Percentiles rank a stretch among this genome's conserved stretches.
phyloP scores from a whole-genome alignment of 768 basidiomycete genomes.

The Krasilnikovozyma curviuscula region DNA sequence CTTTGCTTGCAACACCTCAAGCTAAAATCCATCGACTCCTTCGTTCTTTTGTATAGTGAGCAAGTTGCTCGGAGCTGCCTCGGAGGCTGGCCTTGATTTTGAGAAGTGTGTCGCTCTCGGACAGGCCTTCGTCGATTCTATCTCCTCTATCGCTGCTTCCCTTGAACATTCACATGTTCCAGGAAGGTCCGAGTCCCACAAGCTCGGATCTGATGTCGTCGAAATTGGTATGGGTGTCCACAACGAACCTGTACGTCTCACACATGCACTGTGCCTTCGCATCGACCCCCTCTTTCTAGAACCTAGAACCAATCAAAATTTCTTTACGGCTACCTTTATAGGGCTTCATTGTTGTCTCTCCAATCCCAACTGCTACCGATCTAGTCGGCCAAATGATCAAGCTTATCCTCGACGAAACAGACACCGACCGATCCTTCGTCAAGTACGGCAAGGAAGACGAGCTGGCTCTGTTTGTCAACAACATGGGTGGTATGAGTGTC shows the following conservation, averaged over 20 bases:
- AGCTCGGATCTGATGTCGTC: conserved; percentile 39
- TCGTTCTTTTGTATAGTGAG: no score
- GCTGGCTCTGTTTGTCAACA: conserved; percentile 58
- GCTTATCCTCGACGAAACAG: conserved; percentile 46
- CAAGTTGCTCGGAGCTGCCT: conserved; percentile 74
- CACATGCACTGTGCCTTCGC: no score
- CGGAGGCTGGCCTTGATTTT: conserved; percentile 45
- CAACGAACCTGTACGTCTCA: conserved; percentile 58
- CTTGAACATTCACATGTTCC: conserved; percentile 77
- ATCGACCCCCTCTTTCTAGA: no score
- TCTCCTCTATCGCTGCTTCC: conserved; percentile 69
- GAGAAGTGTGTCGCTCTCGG: conserved; percentile 50
- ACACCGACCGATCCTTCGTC: conserved; percentile 43
- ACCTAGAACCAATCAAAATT: no score
- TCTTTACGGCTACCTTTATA: no score
- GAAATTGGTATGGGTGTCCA: conserved; percentile 77
- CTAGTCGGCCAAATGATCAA: conserved; percentile 53
- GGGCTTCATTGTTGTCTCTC: conserved; percentile 22
- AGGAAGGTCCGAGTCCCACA: conserved; percentile 44
- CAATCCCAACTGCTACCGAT: conserved; percentile 44
- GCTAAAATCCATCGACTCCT: no score
- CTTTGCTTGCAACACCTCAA: no score
- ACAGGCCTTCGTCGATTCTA: conserved; percentile 42
- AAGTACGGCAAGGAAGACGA: conserved; percentile 22
- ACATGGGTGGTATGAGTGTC: conserved; percentile 66